These are phyloP conservation scores for Colletotrichum caudatum DNA, from an alignment of 2,329 filamentous ascomycete species.

Conservation along the genomic window DNA sequence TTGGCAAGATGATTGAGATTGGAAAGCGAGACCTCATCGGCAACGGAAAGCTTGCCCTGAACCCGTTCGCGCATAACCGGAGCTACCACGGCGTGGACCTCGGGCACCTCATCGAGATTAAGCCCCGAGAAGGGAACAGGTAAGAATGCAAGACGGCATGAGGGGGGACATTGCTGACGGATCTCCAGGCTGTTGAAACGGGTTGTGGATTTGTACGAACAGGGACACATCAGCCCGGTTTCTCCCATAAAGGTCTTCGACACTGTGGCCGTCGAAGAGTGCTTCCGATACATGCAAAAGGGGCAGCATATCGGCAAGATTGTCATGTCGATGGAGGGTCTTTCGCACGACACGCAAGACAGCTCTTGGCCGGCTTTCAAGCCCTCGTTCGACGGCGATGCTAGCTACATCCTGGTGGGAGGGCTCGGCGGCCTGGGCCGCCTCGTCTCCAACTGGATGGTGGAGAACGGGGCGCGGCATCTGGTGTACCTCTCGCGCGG, in stretches of 20 bases:
- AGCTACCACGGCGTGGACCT: conserved; percentile 45
- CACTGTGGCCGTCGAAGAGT: conserved; percentile 48
- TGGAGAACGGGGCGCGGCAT: conserved; percentile 44
- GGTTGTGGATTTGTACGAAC: conserved; percentile 23
- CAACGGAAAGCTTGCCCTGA: conserved; percentile 57
- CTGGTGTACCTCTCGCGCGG: conserved; percentile 38
- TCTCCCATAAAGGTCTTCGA: conserved; percentile 43
- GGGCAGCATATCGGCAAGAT: conserved; percentile 58
- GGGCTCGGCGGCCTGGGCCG: conserved; percentile 46
- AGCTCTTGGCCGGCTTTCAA: neutral
- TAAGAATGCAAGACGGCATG: neutral
- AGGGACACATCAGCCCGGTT: conserved; percentile 39
- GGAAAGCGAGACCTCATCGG: conserved; percentile 55
- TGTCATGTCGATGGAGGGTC: conserved; percentile 44
- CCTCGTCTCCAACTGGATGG: conserved; percentile 45
- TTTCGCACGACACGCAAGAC: neutral
- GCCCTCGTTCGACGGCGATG: neutral
- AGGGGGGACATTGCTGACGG: neutral
- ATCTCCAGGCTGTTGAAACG: conserved; percentile 1
- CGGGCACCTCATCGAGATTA: conserved; percentile 30
- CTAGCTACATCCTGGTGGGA: conserved; percentile 45
- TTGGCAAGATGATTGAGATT: conserved; percentile 57
- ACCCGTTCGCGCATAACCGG: conserved; percentile 45
- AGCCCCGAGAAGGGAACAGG: conserved; percentile 20
- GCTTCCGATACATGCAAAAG: conserved; percentile 55